phyloP scores from a whole-genome alignment of 805 yeast species.

The Wickerhamomyces canadensis region DNA sequence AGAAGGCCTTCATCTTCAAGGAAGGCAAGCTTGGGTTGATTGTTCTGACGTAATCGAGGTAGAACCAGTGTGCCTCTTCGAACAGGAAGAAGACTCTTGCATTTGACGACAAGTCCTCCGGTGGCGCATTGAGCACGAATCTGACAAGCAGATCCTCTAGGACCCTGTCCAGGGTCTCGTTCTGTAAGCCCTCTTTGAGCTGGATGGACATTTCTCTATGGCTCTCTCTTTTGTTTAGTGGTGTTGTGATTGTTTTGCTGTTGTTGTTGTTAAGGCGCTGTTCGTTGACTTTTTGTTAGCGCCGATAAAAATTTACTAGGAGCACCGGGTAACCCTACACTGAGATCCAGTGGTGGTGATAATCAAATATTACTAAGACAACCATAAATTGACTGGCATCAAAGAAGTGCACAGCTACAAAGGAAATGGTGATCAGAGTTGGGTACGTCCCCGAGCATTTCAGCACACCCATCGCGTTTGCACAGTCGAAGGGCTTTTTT shows the following conservation, averaged over 20 bases:
- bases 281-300: neutral
- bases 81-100: conserved; percentile 86
- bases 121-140: conserved; percentile 87
- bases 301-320: too few species aligned
- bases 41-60: conserved; percentile 73
- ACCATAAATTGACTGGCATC: too few species aligned
- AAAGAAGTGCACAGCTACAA: too few species aligned
- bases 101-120: conserved; percentile 77
- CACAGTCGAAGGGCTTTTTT: conserved; percentile 54
- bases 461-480: conserved; percentile 79
- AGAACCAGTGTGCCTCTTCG: conserved; percentile 99
- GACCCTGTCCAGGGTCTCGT: conserved; percentile 64
- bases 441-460: conserved; percentile 93
- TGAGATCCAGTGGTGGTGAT: too few species aligned
- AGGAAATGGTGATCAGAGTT: conserved; percentile 39
- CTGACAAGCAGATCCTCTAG: conserved; percentile 85
- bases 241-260: neutral
- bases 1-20: conserved; percentile 72
- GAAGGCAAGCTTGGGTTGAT: conserved; percentile 72
- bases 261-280: neutral
- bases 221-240: neutral
- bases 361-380: too few species aligned
- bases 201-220: conserved; percentile 50
- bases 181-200: conserved; percentile 48
- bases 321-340: neutral